phyloP scores from a whole-genome alignment of 2,329 filamentous ascomycete genomes.

The Penicillium sp. region DNA sequence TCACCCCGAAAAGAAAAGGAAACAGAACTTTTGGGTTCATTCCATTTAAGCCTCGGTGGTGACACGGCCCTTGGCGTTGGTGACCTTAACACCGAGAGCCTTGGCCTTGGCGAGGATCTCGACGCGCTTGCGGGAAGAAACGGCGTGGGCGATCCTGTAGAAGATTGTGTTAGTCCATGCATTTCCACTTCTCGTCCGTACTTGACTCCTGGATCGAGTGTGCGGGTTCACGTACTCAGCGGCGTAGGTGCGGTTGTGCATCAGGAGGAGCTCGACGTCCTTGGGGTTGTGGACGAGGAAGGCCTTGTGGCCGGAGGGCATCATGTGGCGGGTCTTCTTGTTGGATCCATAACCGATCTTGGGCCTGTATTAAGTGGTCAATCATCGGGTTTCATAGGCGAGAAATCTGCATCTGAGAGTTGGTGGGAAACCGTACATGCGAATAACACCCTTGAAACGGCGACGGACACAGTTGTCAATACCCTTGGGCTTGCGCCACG shows the following conservation, averaged over 20 bases:
- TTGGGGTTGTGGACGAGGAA: slow-evolving; percentile 98
- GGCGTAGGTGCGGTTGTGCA: slow-evolving; percentile 99
- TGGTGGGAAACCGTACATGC: slow-evolving; percentile 71
- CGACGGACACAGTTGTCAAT: slow-evolving; percentile 98
- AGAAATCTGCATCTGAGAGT: not conserved
- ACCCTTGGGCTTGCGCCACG: slow-evolving; percentile 99
- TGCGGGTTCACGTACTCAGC: slow-evolving; percentile 73
- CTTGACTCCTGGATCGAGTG: too few relatives aligned
- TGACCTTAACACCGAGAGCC: slow-evolving; percentile 99
- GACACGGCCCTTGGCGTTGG: slow-evolving; percentile 98
- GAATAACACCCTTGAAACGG: slow-evolving; percentile 93
- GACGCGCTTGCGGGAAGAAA: slow-evolving; percentile 98
- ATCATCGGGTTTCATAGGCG: not conserved
- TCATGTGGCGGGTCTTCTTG: slow-evolving; percentile 99
- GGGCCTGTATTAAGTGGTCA: not conserved
- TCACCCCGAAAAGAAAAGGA: slow-evolving; percentile 24
- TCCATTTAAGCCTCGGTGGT: slow-evolving; percentile 77
- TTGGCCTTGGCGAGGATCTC: slow-evolving; percentile 97
- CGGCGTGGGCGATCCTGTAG: slow-evolving; percentile 88
- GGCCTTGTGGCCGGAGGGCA: slow-evolving; percentile 98
- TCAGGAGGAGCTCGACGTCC: slow-evolving; percentile 96
- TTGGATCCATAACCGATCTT: slow-evolving; percentile 99
- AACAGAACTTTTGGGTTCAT: slow-evolving; percentile 52
- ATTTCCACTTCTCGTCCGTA: not conserved
- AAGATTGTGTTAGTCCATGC: not conserved